phyloP scores from a whole-genome alignment of 352 stramenopile genomes.

The Globisporangium lucens region DNA sequence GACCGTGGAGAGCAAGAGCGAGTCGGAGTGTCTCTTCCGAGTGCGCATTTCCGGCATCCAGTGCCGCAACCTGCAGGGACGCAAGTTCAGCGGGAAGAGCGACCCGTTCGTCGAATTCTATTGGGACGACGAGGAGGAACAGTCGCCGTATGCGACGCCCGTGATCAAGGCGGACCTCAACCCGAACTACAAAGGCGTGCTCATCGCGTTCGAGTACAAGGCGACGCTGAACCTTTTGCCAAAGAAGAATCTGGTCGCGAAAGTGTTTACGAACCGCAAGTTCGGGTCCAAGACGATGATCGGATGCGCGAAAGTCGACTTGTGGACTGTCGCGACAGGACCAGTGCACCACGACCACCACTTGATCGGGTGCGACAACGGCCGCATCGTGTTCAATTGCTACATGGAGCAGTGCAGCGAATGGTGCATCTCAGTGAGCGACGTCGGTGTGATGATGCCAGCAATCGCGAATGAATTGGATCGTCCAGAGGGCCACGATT shows the following conservation, averaged over 20 bases:
- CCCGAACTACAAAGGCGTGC: constrained; percentile 84
- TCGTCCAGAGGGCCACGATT: constrained; percentile 85
- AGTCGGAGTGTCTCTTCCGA: constrained; percentile 77
- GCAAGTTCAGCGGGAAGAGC: constrained; percentile 79
- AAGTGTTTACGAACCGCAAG: constrained; percentile 81
- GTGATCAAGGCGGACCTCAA: constrained; percentile 87
- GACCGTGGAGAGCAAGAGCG: constrained; percentile 39
- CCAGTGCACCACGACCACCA: constrained; percentile 88
- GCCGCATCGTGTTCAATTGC: constrained; percentile 87
- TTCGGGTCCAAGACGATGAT: constrained; percentile 80
- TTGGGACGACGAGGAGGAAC: constrained; percentile 75
- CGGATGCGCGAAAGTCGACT: constrained; percentile 68
- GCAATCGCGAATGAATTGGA: constrained; percentile 87
- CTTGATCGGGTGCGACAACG: constrained; percentile 82
- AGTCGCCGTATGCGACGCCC: constrained; percentile 69
- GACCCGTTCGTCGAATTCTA: constrained; percentile 88
- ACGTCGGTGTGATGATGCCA: constrained; percentile 88
- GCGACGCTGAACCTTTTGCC: constrained; percentile 48
- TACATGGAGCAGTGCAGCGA: constrained; percentile 91
- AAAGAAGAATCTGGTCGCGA: constrained; percentile 63
- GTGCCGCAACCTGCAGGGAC: constrained; percentile 80
- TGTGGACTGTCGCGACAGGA: constrained; percentile 80
- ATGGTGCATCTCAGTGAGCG: constrained; percentile 88
- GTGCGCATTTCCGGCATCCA: constrained; percentile 86
- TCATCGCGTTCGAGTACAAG: constrained; percentile 88